Base-by-base conservation (phyloP, 305 asterid species). In the Fraxinus latifolia region DNA sequence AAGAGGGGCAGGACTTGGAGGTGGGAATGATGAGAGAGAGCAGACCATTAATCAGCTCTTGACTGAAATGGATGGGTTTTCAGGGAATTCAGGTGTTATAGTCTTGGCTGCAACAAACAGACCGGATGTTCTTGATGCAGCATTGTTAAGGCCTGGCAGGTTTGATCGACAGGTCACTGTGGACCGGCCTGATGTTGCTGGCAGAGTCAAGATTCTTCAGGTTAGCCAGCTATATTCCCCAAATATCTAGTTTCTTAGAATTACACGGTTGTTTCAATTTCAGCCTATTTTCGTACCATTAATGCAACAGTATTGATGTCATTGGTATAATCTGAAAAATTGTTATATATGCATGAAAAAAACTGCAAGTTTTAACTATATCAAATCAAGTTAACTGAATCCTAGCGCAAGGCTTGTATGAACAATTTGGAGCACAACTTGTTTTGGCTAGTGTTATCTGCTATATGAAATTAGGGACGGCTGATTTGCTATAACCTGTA, bases 1-100 rank as follows among this genome's bases (percentile, higher is more conserved):
- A 76, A 84, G 91, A 76, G 91, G 91, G 32, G 89, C 91, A 1
- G 91, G 91, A 17, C 82, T 89, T 65, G 92, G 92, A 7, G 90
- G 92, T 58, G 90, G 92, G 29, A 89, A 89, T 78, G 90, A 87
- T 74, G 90, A 89, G 79, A 83, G 90, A 21, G 90, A 89, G 82
- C 92, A 89, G 79, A 89, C 90, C 55, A 85, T 89, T 19, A 89
- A 89, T 84, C 92, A 87, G 85, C 90, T 89, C 11, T 82, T 89
- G 85, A 87, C 90, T 53, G 92, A 89, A 79, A 85, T 89, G 92
- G 92, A 89, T 84, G 92, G 92, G 2, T 89, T 89, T 77, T 84
- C 89, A 0, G 90, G 90, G 17, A 87, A 89, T 76, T 82, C 88
- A 0, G 92, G 92, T 44, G 90, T 89, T 44, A 89, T 89, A 29